Base-by-base conservation (phyloP, 768 basidiomycete genomes). In the Mycena belliarum region DNA sequence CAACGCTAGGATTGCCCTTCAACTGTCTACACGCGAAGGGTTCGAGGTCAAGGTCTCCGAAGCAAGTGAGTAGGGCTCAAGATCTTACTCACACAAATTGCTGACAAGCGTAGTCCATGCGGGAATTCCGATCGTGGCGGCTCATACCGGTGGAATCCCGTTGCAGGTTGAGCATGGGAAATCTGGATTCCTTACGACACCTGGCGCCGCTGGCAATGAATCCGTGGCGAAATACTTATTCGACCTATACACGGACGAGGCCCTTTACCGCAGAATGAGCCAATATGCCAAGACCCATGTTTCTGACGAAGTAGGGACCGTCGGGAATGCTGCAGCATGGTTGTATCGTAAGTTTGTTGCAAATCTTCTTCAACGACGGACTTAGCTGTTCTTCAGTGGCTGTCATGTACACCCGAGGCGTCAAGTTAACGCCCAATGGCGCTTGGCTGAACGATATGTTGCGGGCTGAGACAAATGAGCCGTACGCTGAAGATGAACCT, bases 31-130 rank as follows among this genome's bases (percentile, higher is more conserved):
- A 43, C 88, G 94, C 55, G 95, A 98, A 75, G 95, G 95, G 26
- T 98, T 97, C 75, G 95, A 98, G 69, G 93, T 98, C 74, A 98
- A 98, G 73, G 94, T 95, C 48, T 94, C 93, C 45, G 93, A 96
- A 75, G 93, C 91, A n/a, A 57, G 62, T 60, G 18, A 40, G 33
- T 32, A n/a, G n/a, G n/a, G n/a, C n/a, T n/a, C n/a, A n/a, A n/a
- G n/a, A n/a, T n/a, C n/a, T n/a, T n/a, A n/a, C n/a, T n/a, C n/a
- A n/a, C n/a, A 9, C 3, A 29, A 35, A 24, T 15, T 49, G 21
- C n/a, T n/a, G n/a, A n/a, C n/a, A n/a, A n/a, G n/a, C n/a, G n/a
- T 11, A 63, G 79, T 98, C 50, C 91, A 95, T 72, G 86, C 92
- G 28, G 90, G 90, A 59, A 89, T 90, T 61, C 94, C 94, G 29